phyloP scores from a whole-genome alignment of 257 asterid genomes.

The Solanum bulbocastanum region DNA sequence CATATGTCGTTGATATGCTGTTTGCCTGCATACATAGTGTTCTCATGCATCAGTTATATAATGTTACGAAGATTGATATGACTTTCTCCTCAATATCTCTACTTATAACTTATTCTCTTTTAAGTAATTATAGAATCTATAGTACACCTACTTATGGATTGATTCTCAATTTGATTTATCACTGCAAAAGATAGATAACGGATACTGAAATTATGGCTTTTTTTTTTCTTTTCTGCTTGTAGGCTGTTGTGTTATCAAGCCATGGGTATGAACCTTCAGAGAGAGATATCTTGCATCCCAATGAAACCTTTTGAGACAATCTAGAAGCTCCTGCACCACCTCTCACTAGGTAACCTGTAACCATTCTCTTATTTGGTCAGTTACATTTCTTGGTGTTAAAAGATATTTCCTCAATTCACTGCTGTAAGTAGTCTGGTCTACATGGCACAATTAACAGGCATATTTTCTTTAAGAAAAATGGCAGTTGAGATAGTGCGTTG shows the following conservation, averaged over 20 bases:
- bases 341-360: neutral
- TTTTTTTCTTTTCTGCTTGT: neutral
- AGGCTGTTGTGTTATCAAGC: neutral
- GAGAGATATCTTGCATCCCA: neutral
- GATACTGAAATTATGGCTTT: neutral
- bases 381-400: neutral
- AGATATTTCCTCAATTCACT: neutral
- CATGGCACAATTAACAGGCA: neutral
- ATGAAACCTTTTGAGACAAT: conserved; percentile 1
- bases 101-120: neutral
- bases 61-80: neutral
- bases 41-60: neutral
- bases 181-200: neutral
- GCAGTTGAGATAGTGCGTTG: neutral
- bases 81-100: neutral
- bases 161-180: neutral
- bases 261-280: neutral
- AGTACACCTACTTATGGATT: neutral
- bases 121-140: neutral
- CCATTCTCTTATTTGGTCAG: neutral
- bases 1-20: neutral
- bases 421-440: neutral
- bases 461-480: neutral
- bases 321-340: conserved; percentile 9
- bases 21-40: conserved; percentile 6